These are phyloP conservation scores for Xylariaceae sp. DNA, from an alignment of 2,329 filamentous ascomycete species.

Conservation along the genomic window DNA sequence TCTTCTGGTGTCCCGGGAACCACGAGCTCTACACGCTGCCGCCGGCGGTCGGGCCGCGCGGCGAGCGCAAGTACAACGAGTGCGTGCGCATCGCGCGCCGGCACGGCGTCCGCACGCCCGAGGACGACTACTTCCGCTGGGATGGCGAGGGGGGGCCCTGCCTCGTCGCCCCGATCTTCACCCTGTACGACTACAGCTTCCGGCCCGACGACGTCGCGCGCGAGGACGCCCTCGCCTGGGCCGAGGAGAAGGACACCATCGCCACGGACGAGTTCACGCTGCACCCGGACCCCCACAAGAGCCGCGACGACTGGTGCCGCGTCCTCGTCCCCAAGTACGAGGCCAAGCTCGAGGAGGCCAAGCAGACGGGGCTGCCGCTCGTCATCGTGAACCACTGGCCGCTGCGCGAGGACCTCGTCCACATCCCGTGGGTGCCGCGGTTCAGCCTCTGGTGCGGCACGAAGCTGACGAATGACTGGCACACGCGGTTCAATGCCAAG, in stretches of 20 bases:
- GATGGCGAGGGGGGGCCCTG: conserved; percentile 43
- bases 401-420: conserved; percentile 31
- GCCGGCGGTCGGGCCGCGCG: conserved; percentile 30
- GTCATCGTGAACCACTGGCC: conserved; percentile 36
- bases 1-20: conserved; percentile 55
- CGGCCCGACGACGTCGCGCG: conserved; percentile 43
- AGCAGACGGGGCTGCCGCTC: conserved; percentile 18
- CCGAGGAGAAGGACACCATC: conserved; percentile 30
- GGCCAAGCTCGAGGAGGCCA: conserved; percentile 24
- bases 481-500: conserved; percentile 28
- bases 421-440: conserved; percentile 30
- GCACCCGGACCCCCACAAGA: conserved; percentile 30
- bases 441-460: conserved; percentile 37
- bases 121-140: conserved; percentile 51
- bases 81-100: conserved; percentile 49
- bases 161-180: conserved; percentile 52
- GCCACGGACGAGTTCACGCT: conserved; percentile 35
- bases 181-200: conserved; percentile 57
- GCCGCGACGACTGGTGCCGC: conserved; percentile 31
- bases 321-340: conserved; percentile 24
- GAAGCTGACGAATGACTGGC: conserved; percentile 31
- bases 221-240: conserved; percentile 39
- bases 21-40: conserved; percentile 54
- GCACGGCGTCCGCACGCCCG: conserved; percentile 50
- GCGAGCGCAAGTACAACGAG: conserved; percentile 50